These are phyloP conservation scores for Sugiyamaella qingdaonensis DNA, from an alignment of 805 yeast genomes.

Conservation along the genomic window DNA sequence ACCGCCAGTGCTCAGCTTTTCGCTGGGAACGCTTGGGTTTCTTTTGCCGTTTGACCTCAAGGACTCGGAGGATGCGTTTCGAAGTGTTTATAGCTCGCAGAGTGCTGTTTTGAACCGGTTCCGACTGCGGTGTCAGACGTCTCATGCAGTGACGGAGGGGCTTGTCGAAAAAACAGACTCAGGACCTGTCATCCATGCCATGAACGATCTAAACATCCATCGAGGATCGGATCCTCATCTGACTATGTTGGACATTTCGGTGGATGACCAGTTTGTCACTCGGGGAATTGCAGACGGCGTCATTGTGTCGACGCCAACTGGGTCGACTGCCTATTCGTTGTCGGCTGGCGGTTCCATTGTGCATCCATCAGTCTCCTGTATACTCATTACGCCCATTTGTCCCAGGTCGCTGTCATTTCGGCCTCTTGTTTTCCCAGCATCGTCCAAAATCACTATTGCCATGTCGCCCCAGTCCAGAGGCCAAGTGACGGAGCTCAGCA, in stretches of 20 bases:
- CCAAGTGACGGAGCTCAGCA: constrained; percentile 54
- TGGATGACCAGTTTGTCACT: constrained; percentile 80
- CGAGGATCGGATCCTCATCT: constrained; percentile 86
- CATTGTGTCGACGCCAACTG: constrained; percentile 84
- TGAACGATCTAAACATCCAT: constrained; percentile 88
- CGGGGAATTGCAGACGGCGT: constrained; percentile 92
- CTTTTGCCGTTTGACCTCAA: constrained; percentile 79
- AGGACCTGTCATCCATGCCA: constrained; percentile 59
- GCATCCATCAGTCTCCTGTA: constrained; percentile 81
- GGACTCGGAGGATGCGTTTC: constrained; percentile 57
- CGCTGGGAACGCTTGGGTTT: constrained; percentile 89
- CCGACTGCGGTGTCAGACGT: constrained; percentile 62
- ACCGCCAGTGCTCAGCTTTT: constrained; percentile 86
- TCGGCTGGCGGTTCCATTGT: constrained; percentile 91
- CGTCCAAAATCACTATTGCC: constrained; percentile 54
- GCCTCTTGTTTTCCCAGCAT: constrained; percentile 76
- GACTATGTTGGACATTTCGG: constrained; percentile 75
- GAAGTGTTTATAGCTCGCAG: constrained; percentile 59
- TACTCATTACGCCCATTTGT: constrained; percentile 83
- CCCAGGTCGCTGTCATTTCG: constrained; percentile 89
- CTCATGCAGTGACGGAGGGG: constrained; percentile 8
- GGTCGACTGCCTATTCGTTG: constrained; percentile 88
- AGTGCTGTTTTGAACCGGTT: constrained; percentile 72
- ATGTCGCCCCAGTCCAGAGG: constrained; percentile 35
- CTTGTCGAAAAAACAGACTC: constrained; percentile 8